Percentiles rank a stretch among this genome's conserved stretches.
These are phyloP conservation scores for Mycena maculata DNA, from an alignment of 768 basidiomycete species.

Conservation along the genomic window DNA sequence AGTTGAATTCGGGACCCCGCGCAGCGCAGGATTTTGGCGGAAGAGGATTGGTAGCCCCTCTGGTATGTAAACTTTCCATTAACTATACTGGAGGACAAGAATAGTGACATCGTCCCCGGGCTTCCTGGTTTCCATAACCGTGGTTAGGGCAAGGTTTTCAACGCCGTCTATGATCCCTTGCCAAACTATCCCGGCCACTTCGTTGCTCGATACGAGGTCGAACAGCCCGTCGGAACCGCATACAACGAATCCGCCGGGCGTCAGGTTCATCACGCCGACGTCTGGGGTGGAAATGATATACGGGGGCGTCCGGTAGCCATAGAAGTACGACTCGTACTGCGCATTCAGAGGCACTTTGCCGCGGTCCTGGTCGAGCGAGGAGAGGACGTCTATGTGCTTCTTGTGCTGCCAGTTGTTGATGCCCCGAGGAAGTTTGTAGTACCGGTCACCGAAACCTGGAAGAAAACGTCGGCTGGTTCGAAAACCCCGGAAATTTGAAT, in stretches of 20 bases:
- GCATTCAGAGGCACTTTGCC: conserved; percentile 49
- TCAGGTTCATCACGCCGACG: conserved; percentile 51
- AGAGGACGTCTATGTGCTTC: conserved; percentile 49
- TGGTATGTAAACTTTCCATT: too few relatives aligned
- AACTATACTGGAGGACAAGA: conserved; percentile 30
- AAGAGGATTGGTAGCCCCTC: too few relatives aligned
- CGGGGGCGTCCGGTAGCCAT: conserved; percentile 67
- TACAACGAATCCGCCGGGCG: conserved; percentile 57
- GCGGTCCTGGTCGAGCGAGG: conserved; percentile 43
- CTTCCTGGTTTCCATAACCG: conserved; percentile 34
- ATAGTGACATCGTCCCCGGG: conserved; percentile 54
- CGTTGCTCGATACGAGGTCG: conserved; percentile 63
- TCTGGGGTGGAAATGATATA: conserved; percentile 67
- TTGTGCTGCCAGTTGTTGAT: conserved; percentile 44
- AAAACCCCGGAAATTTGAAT: not conserved
- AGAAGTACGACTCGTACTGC: conserved; percentile 49
- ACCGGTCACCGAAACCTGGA: conserved; percentile 54
- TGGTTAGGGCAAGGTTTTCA: conserved; percentile 45
- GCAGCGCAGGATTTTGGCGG: too few relatives aligned
- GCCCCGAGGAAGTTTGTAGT: conserved; percentile 51
- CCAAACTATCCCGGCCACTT: conserved; percentile 55
- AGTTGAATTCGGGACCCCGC: too few relatives aligned
- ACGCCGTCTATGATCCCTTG: conserved; percentile 36
- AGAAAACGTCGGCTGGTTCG: not conserved
- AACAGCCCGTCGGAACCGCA: conserved; percentile 68